Base-by-base conservation (phyloP, 805 yeast genomes). In the Candida qinlingensis region DNA sequence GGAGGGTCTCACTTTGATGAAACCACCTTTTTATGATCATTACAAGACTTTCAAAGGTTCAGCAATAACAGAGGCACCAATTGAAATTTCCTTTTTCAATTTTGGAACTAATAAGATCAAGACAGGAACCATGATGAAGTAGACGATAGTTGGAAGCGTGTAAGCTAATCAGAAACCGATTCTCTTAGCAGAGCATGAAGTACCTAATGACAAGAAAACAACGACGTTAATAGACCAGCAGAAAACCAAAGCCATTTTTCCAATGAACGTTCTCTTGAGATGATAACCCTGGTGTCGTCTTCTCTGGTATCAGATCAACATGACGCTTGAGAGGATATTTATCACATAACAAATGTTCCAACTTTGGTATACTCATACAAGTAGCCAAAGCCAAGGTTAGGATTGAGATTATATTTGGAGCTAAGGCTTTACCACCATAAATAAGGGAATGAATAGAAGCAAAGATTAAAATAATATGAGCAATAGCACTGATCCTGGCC, bases 191-290 rank as follows among this genome's bases (percentile, higher is more conserved):
- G 84, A 65, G 67, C 80, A 81, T 7, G 89, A 81, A 39, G 92
- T 85, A 38, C 88, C 90, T 55, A 86, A 75, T 42, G 85, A 83
- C 6, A 87, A 76, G 52, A 86, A 70, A 4, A 87, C 76, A 48
- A 94, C 94, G 50, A 84, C 63, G 65, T 86, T 86, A 62, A 85
- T 81, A 74, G 83, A 77, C 66, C 83, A 71, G 66, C 86, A 86
- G 67, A 85, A 86, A 47, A 81, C 71, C 83, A 83, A 81, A 63
- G 85, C 85, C 47, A 85, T 80, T 58, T 80, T 72, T 83, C 88
- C 54, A 83, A 72, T 44, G 91, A 84, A 47, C 79, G 71, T 56
- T 77, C 75, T 37, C 87, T 89, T 65, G 85, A 89, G 30, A 75
- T 65, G 56, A 84, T 79, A 31, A 84, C 90, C 42, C 74, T 73